Base-by-base conservation (phyloP, 192 early-diverging fungal genomes). In the Gaertneriomyces semiglobifer region DNA sequence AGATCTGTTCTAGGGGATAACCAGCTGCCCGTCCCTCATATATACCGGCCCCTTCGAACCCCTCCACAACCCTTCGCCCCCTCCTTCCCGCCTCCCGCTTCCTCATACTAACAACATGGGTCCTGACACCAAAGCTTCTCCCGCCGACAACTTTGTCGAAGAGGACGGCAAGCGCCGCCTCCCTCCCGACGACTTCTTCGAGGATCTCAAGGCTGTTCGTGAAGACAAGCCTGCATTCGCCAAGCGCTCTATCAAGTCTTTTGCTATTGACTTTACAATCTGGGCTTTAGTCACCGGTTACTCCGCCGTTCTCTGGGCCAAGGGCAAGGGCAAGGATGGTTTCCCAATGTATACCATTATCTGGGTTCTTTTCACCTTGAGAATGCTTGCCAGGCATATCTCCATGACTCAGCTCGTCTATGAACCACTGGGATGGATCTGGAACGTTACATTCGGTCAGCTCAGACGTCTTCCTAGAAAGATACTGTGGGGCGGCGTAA, bases 211-310 rank as follows among this genome's bases (percentile, higher is more conserved):
- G 25, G 25, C 25, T 33, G 25, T 33, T 38, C 58, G 60, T 7
- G 68, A 62, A 51, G 74, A 69, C 18, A 80, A 80, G 69, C 72
- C 72, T 18, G 39, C 52, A 0, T 69, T 77, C 52, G 79, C 75
- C 57, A 80, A 80, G 65, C 60, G 79, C n/a, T 39, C 61, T 33
- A 16, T 43, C n/a, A 72, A 65, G 53, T 51, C 58, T 8, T 40
- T 65, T 39, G 38, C 47, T 33, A 73, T 77, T 62, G 69, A 76
- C 60, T 53, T 84, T 14, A 72, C 44, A 7, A 72, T 81, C 55
- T 89, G 84, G 84, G 18, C 79, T 8, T 53, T 77, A 11, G 11
- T 86, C 8, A 87, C 83, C 6, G 84, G 76, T 44, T 92, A 83
- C 74, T 81, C 86, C 64, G 73, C 89, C 58, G 86, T 81, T 1